Base-by-base conservation (phyloP, 257 asterid genomes). In the Anisodus tanguticus region DNA sequence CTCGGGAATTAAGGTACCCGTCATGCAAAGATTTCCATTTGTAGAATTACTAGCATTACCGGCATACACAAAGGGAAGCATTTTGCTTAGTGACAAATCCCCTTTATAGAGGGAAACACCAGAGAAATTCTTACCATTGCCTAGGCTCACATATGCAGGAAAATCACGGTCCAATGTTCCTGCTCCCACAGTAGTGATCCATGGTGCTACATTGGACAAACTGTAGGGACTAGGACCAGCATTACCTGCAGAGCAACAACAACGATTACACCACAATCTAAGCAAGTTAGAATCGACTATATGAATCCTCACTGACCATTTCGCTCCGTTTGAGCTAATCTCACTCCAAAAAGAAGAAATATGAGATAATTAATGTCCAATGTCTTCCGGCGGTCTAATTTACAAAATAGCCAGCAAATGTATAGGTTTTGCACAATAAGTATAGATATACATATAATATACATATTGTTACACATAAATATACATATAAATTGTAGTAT, bases 131-230 rank as follows among this genome's bases (percentile, higher is more conserved):
- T 76, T 26, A 79, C 90, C 93, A 47, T 89, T 86, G 22, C 93
- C 93, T 1, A 92, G 53, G 26, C 68, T 53, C 12, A 87, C 91
- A 6, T 67, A 86, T 16, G 95, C 92, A 5, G 95, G 95, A 53
- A 76, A 51, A 53, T 76, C 93, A 7, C 98, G 89, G 78, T 92
- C 92, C 1, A 94, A 39, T 0, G 97, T 91, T 16, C 97, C 93
- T 1, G 98, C 97, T 37, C 97, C 98, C 17, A 94, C 98, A 0
- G 95, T 92, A 74, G 92, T 76, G 1, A 94, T 91, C 97, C 98
- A 94, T 0, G 98, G 98, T 3, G 98, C 97, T 5, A 91, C 90
- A 82, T 93, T 93, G 5, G 91, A 88, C 15, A 90, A 41, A 0
- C 87, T 85, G 57, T 89, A 85, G 70, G 87, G 79, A 4, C 69